Base-by-base conservation (phyloP, 2,329 filamentous ascomycete genomes). In the Ophiostoma piceae region DNA sequence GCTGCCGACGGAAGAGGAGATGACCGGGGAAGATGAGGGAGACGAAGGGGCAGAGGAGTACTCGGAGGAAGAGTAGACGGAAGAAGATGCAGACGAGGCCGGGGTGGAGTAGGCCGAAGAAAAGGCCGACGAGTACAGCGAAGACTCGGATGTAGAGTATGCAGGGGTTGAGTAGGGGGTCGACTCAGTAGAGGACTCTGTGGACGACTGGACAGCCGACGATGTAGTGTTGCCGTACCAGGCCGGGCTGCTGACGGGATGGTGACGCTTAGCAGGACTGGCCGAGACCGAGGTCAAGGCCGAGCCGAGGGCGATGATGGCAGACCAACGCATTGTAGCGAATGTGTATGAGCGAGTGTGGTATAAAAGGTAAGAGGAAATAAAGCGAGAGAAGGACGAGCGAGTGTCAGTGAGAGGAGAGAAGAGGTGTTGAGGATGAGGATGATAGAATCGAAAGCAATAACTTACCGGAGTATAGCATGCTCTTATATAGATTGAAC, bases 281-380 rank as follows among this genome's bases (percentile, higher is more conserved):
- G 72, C 71, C 1, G 67, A 39, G 43, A 67, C 68, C 1, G 67
- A 66, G 51, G 68, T 70, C 26, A 70, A 68, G 60, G 69, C 71
- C 26, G 72, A 69, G 60, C 71, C 71, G 43, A 73, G 19, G 35
- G 69, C 60, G 19, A 73, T 37, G 32, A 72, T n/a, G 14, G 69
- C 32, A 9, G 71, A 71, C 69, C 68, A 71, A 35, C 66, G 70
- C 73, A 73, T 73, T 47, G 68, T 51, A 54, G 1, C 19, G 68
- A 62, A 26, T 62, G 51, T 22, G 26, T 16, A 32, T 14, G 26
- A 62, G 54, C 19, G 39, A 51, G 5, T 39, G 62, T 19, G 29
- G 9, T 60, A 11, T 14, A 62, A 9, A 16, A 32, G 57, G 1
- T 29, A 4, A 12, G 8, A 39, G 4, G 62, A 26, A n/a, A 14